Base-by-base conservation (phyloP, 257 asterid species). In the Catharanthus roseus region DNA sequence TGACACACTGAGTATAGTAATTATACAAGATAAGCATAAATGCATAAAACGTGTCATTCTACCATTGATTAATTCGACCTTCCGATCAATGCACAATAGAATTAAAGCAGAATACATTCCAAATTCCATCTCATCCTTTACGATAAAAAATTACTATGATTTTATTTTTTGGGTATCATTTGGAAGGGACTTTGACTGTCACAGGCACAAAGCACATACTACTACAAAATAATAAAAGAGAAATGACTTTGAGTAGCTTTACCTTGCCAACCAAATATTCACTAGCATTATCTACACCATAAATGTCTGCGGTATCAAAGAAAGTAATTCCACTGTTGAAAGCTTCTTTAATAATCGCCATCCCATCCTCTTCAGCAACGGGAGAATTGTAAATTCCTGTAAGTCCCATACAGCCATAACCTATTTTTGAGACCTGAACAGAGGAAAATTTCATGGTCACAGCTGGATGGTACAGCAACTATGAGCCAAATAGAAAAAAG, bases 361-460 rank as follows among this genome's bases (percentile, higher is more conserved):
- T 76, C 21, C 83, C 92, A 72, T 82, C 89, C 21, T 77, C 88
- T 68, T 77, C 84, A 29, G 86, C 51, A 33, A 86, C 26, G 26
- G 92, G 88, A 50, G 63, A 31, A 74, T 84, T 86, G 69, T 86
- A 84, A 1, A 75, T 21, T 68, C 92, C 88, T 21, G 82, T 79
- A 57, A 86, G 82, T 69, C 92, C 92, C 92, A 84, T 86, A 78
- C 86, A 86, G 50, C 92, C 92, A 70, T 63, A 86, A 26, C 92
- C 92, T 50, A 86, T 45, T 47, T 74, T 84, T 31, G 92, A 84
- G 42, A 86, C 89, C 92, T 84, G 66, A 23, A 2, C 26, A 11
- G 10, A 7, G 16, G 28, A 57, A 57, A 57, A 36, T 57, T 9
- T 57, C 8, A 57, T 7, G 6, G 36, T 24, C 65, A 24, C 15